Evolutionary conservation across 2,329 filamentous ascomycete genomes (phyloP).

Genomic region (Pestalotiopsis sp.): DNA sequence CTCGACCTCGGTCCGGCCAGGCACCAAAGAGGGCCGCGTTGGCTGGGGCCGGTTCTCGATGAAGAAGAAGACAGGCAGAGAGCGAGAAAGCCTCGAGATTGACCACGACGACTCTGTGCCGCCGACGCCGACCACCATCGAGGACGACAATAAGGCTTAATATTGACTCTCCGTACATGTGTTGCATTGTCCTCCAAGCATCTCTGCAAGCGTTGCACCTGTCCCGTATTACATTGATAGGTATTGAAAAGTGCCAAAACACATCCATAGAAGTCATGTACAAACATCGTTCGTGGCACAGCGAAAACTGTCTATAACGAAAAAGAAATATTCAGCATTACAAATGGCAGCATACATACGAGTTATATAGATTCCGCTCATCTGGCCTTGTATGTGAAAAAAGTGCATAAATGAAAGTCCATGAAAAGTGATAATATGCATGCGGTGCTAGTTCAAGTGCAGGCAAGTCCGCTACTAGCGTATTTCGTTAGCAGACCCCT

Average conservation of each 20-base stretch:
- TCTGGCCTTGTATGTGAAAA: too few relatives aligned
- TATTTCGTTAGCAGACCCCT: not conserved
- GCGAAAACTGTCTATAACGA: too few relatives aligned
- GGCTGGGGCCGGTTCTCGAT: conserved; percentile 55
- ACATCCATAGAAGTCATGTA: not conserved
- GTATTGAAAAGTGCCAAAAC: not conserved
- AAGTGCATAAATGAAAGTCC: too few relatives aligned
- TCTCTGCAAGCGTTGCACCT: not conserved
- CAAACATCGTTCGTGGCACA: too few relatives aligned
- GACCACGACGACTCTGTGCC: conserved; percentile 41
- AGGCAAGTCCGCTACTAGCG: not conserved
- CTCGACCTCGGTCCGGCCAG: conserved; percentile 42
- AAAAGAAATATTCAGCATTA: too few relatives aligned
- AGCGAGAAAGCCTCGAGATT: conserved; percentile 58
- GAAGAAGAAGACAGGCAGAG: conserved; percentile 59
- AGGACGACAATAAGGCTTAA: conserved; percentile 8
- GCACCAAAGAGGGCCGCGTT: conserved; percentile 51
- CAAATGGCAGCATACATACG: too few relatives aligned
- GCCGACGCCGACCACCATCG: conserved; percentile 22
- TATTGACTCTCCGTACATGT: not conserved
- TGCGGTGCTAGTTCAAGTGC: too few relatives aligned
- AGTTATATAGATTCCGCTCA: too few relatives aligned
- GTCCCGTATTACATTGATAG: not conserved
- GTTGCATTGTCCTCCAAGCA: not conserved
- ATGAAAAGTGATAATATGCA: too few relatives aligned